Evolutionary conservation across 2,329 filamentous ascomycete genomes (phyloP).

Genomic region (Diaporthe citrichinensis): DNA sequence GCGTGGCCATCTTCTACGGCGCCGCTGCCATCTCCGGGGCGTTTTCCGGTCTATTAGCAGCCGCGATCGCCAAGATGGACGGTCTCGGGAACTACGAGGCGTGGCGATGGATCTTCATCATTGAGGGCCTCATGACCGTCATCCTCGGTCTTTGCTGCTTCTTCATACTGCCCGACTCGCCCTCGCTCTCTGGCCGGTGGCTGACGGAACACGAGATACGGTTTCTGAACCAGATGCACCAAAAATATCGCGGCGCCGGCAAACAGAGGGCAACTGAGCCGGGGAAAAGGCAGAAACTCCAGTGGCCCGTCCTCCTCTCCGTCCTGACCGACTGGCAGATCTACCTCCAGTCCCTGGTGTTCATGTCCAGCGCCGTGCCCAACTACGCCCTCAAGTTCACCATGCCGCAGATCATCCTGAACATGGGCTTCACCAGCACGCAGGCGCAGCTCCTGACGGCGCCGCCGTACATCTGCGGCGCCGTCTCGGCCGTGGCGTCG

Average conservation of each 20-base stretch:
- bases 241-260: constrained; percentile 47
- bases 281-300: constrained; percentile 50
- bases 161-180: constrained; percentile 62
- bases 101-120: constrained; percentile 70
- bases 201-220: constrained; percentile 56
- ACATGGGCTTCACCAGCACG: constrained; percentile 49
- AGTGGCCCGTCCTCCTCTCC: constrained; percentile 50
- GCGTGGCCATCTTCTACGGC: constrained; percentile 60
- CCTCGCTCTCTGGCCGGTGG: constrained; percentile 53
- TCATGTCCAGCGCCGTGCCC: constrained; percentile 58
- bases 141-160: constrained; percentile 56
- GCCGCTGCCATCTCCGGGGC: constrained; percentile 58
- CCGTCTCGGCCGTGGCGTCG: neutral
- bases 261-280: constrained; percentile 41
- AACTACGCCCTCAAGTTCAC: constrained; percentile 44
- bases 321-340: constrained; percentile 64
- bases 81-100: constrained; percentile 57
- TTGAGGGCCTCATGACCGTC: constrained; percentile 63
- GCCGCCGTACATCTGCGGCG: neutral
- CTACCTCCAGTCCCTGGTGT: constrained; percentile 58
- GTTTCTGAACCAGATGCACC: constrained; percentile 55
- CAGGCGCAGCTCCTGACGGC: constrained; percentile 8
- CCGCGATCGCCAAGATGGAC: constrained; percentile 60
- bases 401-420: constrained; percentile 52
- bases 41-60: constrained; percentile 61